These are phyloP conservation scores for Gypsophila paniculata DNA, from an alignment of 179 eudicot genomes.

Conservation along the genomic window DNA sequence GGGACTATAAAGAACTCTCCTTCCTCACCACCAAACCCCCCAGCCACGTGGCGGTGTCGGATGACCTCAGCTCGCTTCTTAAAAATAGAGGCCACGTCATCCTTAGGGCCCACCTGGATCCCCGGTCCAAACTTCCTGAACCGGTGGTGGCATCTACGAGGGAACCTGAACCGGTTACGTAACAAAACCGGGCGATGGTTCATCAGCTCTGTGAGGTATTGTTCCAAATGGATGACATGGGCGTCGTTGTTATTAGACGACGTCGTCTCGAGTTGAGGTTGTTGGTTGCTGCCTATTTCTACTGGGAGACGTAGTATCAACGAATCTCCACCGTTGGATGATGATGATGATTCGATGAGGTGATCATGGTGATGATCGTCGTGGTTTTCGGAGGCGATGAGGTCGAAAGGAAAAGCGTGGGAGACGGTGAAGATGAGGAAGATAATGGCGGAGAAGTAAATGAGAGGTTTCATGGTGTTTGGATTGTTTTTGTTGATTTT, in stretches of 20 bases:
- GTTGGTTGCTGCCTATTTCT: not conserved
- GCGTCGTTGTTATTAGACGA: not conserved
- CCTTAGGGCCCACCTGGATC: not conserved
- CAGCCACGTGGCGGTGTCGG: slow-evolving; percentile 14
- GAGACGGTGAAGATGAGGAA: slow-evolving; percentile 14
- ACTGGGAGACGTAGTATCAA: slow-evolving; percentile 17
- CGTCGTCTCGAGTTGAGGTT: not conserved
- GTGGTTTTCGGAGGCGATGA: not conserved
- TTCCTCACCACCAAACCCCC: not conserved
- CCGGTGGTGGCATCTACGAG: slow-evolving; percentile 14
- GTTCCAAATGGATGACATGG: not conserved
- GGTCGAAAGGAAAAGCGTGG: not conserved
- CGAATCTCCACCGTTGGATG: slow-evolving; percentile 16
- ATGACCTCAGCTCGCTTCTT: slow-evolving; percentile 6
- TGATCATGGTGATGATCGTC: not conserved
- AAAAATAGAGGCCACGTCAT: not conserved
- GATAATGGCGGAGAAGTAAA: not conserved
- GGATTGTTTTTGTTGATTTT: not conserved
- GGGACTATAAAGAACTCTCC: not conserved
- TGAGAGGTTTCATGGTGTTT: slow-evolving; percentile 2
- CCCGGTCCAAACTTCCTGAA: not conserved
- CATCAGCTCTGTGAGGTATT: not conserved
- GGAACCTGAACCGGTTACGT: slow-evolving; percentile 11
- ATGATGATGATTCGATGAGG: not conserved
- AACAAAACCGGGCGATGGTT: slow-evolving; percentile 19